phyloP scores from a whole-genome alignment of 495 filamentous ascomycete species.

The Tuber magnatum region DNA sequence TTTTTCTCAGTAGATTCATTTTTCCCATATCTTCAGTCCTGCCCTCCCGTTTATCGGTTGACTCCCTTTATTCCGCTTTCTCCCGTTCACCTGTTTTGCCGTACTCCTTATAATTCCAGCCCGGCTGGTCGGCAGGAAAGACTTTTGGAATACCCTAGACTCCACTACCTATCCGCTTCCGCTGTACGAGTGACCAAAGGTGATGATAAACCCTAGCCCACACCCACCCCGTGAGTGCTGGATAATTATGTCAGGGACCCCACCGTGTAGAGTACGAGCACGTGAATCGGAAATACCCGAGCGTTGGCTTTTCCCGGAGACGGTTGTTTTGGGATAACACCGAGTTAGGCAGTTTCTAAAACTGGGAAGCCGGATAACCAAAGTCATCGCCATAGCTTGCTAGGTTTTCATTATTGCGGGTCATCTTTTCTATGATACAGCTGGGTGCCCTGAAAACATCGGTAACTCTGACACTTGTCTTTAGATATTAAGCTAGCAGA shows the following conservation, averaged over 20 bases:
- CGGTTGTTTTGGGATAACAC: background rate
- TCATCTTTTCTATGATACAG: background rate
- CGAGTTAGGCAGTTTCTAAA: background rate
- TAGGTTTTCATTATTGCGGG: background rate
- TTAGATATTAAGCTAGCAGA: too few relatives aligned
- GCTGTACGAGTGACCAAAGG: background rate
- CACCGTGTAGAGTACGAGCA: background rate
- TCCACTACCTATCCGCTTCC: background rate
- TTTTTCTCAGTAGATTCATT: background rate
- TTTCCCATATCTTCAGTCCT: background rate
- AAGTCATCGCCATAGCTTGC: background rate
- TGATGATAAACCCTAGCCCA: background rate
- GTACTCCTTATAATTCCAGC: background rate
- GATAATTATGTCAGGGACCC: background rate
- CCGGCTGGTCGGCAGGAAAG: background rate
- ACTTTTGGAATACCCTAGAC: background rate
- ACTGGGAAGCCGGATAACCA: too few relatives aligned
- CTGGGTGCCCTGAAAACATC: too few relatives aligned
- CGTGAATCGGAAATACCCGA: background rate
- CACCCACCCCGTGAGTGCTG: background rate
- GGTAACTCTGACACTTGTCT: too few relatives aligned
- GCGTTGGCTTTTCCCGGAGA: background rate
- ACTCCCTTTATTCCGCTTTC: background rate
- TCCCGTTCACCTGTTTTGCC: background rate
- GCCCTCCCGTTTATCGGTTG: background rate